Base-by-base conservation (phyloP, 495 filamentous ascomycete genomes). In the Venustampulla echinocandica region DNA sequence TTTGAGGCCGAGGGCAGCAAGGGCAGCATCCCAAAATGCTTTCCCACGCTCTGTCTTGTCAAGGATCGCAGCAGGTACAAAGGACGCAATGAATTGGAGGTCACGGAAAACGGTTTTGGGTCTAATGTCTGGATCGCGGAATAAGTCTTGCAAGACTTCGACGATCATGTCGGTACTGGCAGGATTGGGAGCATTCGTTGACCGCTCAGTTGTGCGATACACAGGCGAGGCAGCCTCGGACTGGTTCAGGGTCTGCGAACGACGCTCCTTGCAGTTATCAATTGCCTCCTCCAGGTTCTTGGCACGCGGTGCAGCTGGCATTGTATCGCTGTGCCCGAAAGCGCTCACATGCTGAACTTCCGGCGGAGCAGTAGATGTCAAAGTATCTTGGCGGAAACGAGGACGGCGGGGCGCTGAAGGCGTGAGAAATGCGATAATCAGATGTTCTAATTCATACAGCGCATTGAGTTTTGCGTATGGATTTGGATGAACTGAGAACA, bases 71-170 rank as follows among this genome's bases (percentile, higher is more conserved):
- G 80, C 68, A 5, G 92, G 85, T 19, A 96, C 83, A 58, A 98
- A 95, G 0, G 92, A 81, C 2, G 90, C 87, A 53, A 98, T 94
- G 60, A 86, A 95, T 59, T 98, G 92, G 7, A 98, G 67, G 60
- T 98, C 92, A 21, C 92, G 85, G 70, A 95, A 97, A 0, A 98
- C 73, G 0, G 90, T 90, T 64, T 84, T 86, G 0, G 92, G 90
- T 35, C 92, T 82, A 46, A 90, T 74, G 10, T 82, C 75, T 4
- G 76, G 64, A 56, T 87, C 77, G 33, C 82, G 76, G 62, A 98
- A 87, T 13, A 98, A 75, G 4, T 77, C 72, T 44, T 89, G 81
- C 1, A 98, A 66, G 6, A 88, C 76, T 37, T 84, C 79, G 23
- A 90, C 81, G 19, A 95, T 87, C 61, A 79, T 77, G 45, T 88